Base-by-base conservation (phyloP, 2,329 filamentous ascomycete species). In the Cercospora janseana region DNA sequence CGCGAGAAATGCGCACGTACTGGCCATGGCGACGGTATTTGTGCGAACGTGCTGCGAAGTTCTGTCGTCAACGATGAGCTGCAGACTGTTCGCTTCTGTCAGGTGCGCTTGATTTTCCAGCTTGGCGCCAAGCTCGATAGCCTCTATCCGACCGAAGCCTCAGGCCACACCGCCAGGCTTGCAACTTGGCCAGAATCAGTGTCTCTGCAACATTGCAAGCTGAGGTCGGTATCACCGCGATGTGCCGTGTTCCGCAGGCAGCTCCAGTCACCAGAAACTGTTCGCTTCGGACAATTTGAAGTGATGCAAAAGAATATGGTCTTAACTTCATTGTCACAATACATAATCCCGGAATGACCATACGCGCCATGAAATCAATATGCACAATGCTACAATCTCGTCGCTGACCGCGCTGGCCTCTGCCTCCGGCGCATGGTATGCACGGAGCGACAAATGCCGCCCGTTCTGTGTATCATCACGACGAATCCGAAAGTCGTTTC, bases 21-120 rank as follows among this genome's bases (percentile, higher is more conserved):
- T 86, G 78, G 82, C 82, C 82, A 86, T 86, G 77, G 78, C 77
- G 80, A 60, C 60, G 56, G 54, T 53, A 51, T 47, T 59, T 46
- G 32, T 50, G 52, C 51, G 52, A 49, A 50, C 53, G 50, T 56
- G 49, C 49, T 55, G 37, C 32, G 27, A 47, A 27, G 31, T 48
- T 34, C 42, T 45, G 46, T 46, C 40, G 32, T 47, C 44, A 34
- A n/a, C 21, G 23, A 16, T 27, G 24, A 15, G 20, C 31, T 26
- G 38, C 27, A 12, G 34, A 24, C 40, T 29, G 40, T 43, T 21
- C 16, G 24, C 27, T 29, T 44, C 26, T 31, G 37, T 15, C 20
- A 45, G 47, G 47, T 50, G 47, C 24, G 45, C 20, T 38, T 31
- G 27, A 44, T 44, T 44, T 44, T 31, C 41, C 12, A 28, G n/a